Evolutionary conservation across 1,284 basidiomycete species (phyloP).

Genomic region (Sanghuangporus weigelae): DNA sequence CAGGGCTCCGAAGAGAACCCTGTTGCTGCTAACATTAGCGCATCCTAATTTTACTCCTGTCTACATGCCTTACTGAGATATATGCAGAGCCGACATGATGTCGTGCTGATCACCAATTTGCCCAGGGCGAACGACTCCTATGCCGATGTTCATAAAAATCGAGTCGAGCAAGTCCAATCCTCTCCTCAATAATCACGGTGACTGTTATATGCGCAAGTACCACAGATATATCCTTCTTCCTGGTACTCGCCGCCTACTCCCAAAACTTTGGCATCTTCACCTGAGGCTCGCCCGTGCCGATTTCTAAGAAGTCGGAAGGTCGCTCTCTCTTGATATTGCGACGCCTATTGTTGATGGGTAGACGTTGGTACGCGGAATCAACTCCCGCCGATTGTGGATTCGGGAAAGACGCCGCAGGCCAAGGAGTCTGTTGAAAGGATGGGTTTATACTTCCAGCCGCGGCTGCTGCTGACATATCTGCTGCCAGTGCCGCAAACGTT

Average conservation of each 20-base stretch:
- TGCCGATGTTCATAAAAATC: too few species aligned
- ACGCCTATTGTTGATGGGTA: constrained; percentile 73
- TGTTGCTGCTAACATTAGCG: not conserved
- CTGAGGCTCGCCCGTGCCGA: constrained; percentile 51
- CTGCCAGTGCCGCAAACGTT: constrained; percentile 53
- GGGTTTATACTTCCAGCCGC: constrained; percentile 24
- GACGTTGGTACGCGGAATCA: constrained; percentile 79
- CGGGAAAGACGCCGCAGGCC: constrained; percentile 38
- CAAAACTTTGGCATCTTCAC: constrained; percentile 66
- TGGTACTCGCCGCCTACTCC: constrained; percentile 44
- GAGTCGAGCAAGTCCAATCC: too few species aligned
- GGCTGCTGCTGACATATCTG: constrained; percentile 23
- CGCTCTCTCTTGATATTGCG: constrained; percentile 72
- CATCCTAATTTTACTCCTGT: not conserved
- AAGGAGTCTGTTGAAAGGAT: constrained; percentile 26
- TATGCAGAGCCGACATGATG: too few species aligned
- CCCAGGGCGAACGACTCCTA: too few species aligned
- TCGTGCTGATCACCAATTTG: too few species aligned
- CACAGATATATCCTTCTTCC: not conserved
- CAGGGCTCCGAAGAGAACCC: not conserved
- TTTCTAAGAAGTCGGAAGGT: constrained; percentile 77
- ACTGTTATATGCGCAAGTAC: not conserved
- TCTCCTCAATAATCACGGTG: too few species aligned
- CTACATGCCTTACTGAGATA: too few species aligned
- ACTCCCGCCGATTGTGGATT: constrained; percentile 59